These are phyloP conservation scores for Aechmea fasciata DNA, from an alignment of 176 grass and related monocot genomes.

Conservation along the genomic window DNA sequence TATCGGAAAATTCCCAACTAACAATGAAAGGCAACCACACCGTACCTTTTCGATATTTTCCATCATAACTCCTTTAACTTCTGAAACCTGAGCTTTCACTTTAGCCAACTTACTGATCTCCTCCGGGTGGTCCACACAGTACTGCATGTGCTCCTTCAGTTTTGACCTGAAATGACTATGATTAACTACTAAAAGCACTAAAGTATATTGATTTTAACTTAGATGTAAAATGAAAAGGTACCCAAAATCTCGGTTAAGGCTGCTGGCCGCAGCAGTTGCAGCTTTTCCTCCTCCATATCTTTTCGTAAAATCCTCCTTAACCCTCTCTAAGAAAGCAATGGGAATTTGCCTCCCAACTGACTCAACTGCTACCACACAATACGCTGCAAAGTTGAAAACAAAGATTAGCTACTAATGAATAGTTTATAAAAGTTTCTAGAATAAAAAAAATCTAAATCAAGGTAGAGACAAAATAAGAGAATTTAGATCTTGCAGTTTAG, in stretches of 20 bases:
- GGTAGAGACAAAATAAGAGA: background rate
- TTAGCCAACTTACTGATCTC: constrained; percentile 60
- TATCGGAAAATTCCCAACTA: background rate
- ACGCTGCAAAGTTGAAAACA: constrained; percentile 37
- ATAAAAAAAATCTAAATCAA: background rate
- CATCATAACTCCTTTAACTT: constrained; percentile 76
- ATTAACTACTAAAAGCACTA: background rate
- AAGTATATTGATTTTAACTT: background rate
- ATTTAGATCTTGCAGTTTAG: too few relatives aligned
- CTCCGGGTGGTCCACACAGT: constrained; percentile 62
- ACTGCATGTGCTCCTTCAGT: constrained; percentile 77
- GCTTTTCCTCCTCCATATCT: constrained; percentile 67
- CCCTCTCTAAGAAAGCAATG: constrained; percentile 65
- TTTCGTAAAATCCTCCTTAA: constrained; percentile 68
- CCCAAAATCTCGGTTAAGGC: constrained; percentile 79
- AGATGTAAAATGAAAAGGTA: constrained; percentile 6
- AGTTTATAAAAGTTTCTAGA: background rate
- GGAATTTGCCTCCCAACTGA: constrained; percentile 55
- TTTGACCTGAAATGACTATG: constrained; percentile 31
- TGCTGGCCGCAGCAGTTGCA: constrained; percentile 54
- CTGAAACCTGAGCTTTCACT: constrained; percentile 63
- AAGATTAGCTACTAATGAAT: constrained; percentile 6
- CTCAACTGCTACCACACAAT: constrained; percentile 56
- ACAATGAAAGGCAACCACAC: background rate
- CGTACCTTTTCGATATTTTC: constrained; percentile 77